Conservation (phyloP, 2,329 filamentous ascomycete genomes). For the Aspergillus japonicus region DNA sequence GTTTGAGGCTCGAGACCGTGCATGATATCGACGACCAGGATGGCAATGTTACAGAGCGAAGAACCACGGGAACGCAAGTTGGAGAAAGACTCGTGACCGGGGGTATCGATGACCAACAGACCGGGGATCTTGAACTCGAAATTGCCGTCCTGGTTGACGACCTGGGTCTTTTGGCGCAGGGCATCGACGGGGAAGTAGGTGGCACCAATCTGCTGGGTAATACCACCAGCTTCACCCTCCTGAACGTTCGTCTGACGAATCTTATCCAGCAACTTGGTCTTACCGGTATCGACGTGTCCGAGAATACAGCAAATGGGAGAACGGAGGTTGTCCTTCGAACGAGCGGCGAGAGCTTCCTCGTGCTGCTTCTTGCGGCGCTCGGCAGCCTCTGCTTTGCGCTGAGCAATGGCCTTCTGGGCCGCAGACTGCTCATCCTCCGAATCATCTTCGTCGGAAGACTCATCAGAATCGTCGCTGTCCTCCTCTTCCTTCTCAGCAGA, state of each 20-base stretch:
- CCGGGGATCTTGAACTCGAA: constrained; percentile 98
- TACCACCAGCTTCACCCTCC: constrained; percentile 98
- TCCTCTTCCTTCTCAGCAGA: constrained; percentile 17
- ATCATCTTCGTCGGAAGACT: constrained; percentile 49
- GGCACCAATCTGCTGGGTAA: constrained; percentile 98
- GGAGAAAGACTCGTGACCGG: constrained; percentile 99
- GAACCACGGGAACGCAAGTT: constrained; percentile 96
- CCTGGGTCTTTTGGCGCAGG: constrained; percentile 84
- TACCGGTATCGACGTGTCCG: constrained; percentile 98
- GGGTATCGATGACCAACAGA: constrained; percentile 94
- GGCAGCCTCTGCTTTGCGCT: constrained; percentile 83
- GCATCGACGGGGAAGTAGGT: constrained; percentile 98
- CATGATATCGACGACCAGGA: constrained; percentile 99
- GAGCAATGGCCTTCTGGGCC: constrained; percentile 67
- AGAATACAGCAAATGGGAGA: constrained; percentile 99
- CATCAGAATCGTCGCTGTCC: constrained; percentile 25
- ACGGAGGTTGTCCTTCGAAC: constrained; percentile 89
- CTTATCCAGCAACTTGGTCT: constrained; percentile 99
- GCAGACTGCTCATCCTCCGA: constrained; percentile 69
- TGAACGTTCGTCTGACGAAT: constrained; percentile 98
- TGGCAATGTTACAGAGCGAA: constrained; percentile 98
- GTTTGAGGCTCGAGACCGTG: constrained; percentile 98
- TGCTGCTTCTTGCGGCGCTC: constrained; percentile 86
- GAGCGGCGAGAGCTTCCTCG: constrained; percentile 84
- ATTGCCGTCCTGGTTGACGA: constrained; percentile 83